A percentile compares a stretch with the other conserved stretches of the same genome.
These are phyloP conservation scores for Candida buenavistaensis DNA, from an alignment of 1,139 yeast genomes.

Conservation along the genomic window DNA sequence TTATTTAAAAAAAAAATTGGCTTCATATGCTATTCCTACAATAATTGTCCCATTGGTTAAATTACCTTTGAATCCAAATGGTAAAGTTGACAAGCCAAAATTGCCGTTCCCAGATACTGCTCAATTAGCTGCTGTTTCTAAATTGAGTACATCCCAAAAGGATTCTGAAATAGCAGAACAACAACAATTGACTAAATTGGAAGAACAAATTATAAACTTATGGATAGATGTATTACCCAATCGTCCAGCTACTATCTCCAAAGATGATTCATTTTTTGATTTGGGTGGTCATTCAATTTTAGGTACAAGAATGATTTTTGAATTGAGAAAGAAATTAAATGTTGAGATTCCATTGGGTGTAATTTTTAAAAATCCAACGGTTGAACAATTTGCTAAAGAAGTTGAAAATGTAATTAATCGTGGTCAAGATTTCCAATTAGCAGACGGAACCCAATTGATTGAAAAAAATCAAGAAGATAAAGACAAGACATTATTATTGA, in stretches of 20 bases:
- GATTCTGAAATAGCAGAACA: constrained; percentile 32
- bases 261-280: constrained; percentile 90
- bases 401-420: constrained; percentile 57
- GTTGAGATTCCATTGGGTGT: constrained; percentile 88
- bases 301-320: constrained; percentile 96
- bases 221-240: constrained; percentile 89
- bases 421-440: constrained; percentile 46
- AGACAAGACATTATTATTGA: too few relatives aligned
- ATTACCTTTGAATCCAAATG: constrained; percentile 95
- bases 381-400: constrained; percentile 73
- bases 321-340: constrained; percentile 72
- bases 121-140: constrained; percentile 71
- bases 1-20: constrained; percentile 84
- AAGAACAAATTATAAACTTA: constrained; percentile 68
- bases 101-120: constrained; percentile 92
- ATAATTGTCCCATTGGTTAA: constrained; percentile 82
- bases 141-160: constrained; percentile 32
- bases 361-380: constrained; percentile 85
- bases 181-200: constrained; percentile 57
- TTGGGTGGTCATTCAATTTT: constrained; percentile 96
- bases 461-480: too few relatives aligned
- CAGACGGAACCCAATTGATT: too few relatives aligned
- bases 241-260: constrained; percentile 73
- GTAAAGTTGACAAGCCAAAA: constrained; percentile 97
- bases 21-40: constrained; percentile 91